Conservation (phyloP, 495 filamentous ascomycete species). For the Hyphodiscus hymeniophilus region DNA sequence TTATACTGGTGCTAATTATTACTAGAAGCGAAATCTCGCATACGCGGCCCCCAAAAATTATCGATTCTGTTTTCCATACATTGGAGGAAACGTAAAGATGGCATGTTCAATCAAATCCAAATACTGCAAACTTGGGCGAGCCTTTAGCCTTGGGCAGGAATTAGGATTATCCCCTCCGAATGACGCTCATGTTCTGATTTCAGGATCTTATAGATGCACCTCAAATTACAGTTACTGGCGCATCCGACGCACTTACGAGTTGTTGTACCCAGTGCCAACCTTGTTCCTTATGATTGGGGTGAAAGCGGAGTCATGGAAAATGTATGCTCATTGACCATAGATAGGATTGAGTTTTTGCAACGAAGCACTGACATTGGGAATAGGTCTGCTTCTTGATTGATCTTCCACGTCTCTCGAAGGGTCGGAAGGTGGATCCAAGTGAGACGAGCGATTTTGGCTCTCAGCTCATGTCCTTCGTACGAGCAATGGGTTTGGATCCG, state of each 20-base stretch:
- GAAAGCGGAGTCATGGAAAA: constrained; percentile 77
- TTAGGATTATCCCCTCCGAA: no score
- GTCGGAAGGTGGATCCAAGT: constrained; percentile 20
- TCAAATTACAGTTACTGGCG: constrained; percentile 78
- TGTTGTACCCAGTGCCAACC: constrained; percentile 73
- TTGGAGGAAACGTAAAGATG: constrained; percentile 49
- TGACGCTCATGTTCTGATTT: no score
- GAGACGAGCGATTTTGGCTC: constrained; percentile 54
- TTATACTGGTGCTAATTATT: constrained; percentile 8
- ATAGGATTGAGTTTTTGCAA: neutral
- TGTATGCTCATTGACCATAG: constrained; percentile 27
- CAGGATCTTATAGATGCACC: constrained; percentile 59
- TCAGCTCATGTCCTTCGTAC: constrained; percentile 63
- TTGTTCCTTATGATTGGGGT: constrained; percentile 73
- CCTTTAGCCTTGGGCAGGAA: no score
- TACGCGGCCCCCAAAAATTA: constrained; percentile 32
- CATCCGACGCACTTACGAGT: constrained; percentile 55
- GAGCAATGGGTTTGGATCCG: constrained; percentile 55
- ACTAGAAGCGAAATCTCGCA: constrained; percentile 18
- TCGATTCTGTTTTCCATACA: constrained; percentile 69
- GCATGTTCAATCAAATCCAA: neutral
- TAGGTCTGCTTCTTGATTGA: constrained; percentile 78
- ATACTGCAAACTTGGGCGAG: no score
- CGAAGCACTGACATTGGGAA: constrained; percentile 15
- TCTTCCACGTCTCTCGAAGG: constrained; percentile 49